phyloP scores from a whole-genome alignment of 352 stramenopile genomes.

The Pilasporangium apinafurcum region DNA sequence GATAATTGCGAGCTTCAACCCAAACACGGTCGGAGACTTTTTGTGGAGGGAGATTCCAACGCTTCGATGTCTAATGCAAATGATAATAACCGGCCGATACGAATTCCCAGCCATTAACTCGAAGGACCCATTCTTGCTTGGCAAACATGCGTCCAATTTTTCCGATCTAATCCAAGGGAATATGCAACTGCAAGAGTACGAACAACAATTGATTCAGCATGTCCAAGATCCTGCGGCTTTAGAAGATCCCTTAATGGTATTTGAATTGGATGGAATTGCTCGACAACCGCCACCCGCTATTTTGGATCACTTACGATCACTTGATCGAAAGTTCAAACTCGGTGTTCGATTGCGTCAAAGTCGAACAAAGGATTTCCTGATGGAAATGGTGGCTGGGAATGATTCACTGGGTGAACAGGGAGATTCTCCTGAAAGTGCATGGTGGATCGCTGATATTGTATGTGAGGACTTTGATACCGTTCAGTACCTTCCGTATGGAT shows the following conservation, averaged over 20 bases:
- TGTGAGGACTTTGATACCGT: constrained; percentile 80
- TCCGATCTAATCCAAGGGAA: constrained; percentile 53
- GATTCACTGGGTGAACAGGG: constrained; percentile 11
- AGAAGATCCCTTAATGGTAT: constrained; percentile 68
- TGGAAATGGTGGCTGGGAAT: constrained; percentile 76
- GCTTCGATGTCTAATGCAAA: constrained; percentile 77
- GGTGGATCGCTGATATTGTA: constrained; percentile 86
- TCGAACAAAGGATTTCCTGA: constrained; percentile 74
- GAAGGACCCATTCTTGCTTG: constrained; percentile 53
- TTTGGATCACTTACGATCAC: constrained; percentile 60
- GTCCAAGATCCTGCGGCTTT: constrained; percentile 31
- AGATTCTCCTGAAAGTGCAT: constrained; percentile 30
- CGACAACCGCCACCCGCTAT: constrained; percentile 64
- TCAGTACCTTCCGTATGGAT: constrained; percentile 72
- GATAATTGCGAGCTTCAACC: constrained; percentile 66
- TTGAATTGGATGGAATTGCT: constrained; percentile 57
- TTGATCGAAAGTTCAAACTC: constrained; percentile 74
- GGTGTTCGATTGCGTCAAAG: constrained; percentile 74
- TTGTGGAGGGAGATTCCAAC: constrained; percentile 74
- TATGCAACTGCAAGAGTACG: constrained; percentile 57
- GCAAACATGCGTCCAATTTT: constrained; percentile 45
- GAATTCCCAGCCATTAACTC: constrained; percentile 54
- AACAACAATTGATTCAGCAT: constrained; percentile 58
- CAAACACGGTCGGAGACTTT: constrained; percentile 66
- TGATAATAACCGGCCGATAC: constrained; percentile 77